Conservation (phyloP, 805 yeast species). For the Candida koratica region DNA sequence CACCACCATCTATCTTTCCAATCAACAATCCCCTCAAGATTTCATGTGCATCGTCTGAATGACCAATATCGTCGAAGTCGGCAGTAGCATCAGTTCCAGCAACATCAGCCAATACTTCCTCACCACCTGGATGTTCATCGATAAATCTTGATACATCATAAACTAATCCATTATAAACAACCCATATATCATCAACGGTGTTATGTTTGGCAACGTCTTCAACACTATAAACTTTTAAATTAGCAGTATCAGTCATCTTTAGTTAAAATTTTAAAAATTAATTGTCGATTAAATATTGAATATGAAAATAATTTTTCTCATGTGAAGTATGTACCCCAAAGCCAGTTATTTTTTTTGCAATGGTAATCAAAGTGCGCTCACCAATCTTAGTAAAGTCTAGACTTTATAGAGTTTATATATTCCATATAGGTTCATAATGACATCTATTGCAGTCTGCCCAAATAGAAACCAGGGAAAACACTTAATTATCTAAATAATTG, state of each 20-base stretch:
- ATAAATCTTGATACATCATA: slow-evolving; percentile 40
- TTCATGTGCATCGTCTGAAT: slow-evolving; percentile 92
- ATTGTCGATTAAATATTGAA: too few species aligned
- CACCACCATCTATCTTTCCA: slow-evolving; percentile 74
- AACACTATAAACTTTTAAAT: slow-evolving; percentile 47
- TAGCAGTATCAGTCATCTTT: slow-evolving; percentile 6
- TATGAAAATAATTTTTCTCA: too few species aligned
- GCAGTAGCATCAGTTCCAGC: slow-evolving; percentile 46
- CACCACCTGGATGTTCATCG: slow-evolving; percentile 49
- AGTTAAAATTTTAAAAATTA: too few species aligned
- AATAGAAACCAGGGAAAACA: too few species aligned
- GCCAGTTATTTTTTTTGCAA: slow-evolving; percentile 6
- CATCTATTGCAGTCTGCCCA: too few species aligned
- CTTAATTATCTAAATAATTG: slow-evolving; percentile 12
- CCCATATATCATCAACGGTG: slow-evolving; percentile 40
- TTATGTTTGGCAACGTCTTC: slow-evolving; percentile 46
- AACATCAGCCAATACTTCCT: slow-evolving; percentile 41
- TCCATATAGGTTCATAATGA: too few species aligned
- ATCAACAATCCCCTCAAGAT: slow-evolving; percentile 62
- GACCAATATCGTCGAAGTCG: slow-evolving; percentile 77
- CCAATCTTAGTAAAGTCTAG: background rate
- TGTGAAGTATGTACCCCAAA: slow-evolving; percentile 5
- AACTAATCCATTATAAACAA: slow-evolving; percentile 42
- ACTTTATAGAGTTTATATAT: too few species aligned
- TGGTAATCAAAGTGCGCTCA: slow-evolving; percentile 3